phyloP scores from a whole-genome alignment of 2,329 filamentous ascomycete species.

The Aspergillus spinulosporus region DNA sequence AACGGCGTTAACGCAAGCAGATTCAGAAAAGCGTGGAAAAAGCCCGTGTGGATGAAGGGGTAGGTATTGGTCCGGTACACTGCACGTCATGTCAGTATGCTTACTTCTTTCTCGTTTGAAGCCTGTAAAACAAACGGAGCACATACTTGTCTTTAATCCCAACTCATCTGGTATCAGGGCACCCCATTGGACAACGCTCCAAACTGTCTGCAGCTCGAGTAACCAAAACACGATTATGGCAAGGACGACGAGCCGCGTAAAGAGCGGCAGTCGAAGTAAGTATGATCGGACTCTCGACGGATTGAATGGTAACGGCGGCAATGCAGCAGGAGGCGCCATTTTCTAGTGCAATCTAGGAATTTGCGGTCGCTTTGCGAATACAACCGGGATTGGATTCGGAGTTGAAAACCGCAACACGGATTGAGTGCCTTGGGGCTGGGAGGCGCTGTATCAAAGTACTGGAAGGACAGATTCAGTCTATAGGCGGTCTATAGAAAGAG shows the following conservation, averaged over 20 bases:
- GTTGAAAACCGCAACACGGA: neutral
- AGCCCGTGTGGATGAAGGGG: slow-evolving; percentile 77
- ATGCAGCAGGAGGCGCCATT: slow-evolving; percentile 50
- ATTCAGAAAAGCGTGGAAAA: slow-evolving; percentile 81
- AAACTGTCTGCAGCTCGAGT: slow-evolving; percentile 66
- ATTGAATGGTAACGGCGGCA: slow-evolving; percentile 63
- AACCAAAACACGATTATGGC: slow-evolving; percentile 70
- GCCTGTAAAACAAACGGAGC: neutral
- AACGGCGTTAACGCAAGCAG: slow-evolving; percentile 78
- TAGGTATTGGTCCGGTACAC: slow-evolving; percentile 94
- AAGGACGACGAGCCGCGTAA: slow-evolving; percentile 70
- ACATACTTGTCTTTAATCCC: slow-evolving; percentile 68
- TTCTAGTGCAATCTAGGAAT: neutral
- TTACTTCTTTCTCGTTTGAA: neutral
- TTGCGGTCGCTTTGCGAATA: neutral
- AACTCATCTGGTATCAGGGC: slow-evolving; percentile 76
- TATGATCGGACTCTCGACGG: slow-evolving; percentile 75
- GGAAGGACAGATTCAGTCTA: neutral
- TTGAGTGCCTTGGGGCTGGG: neutral
- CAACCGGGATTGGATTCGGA: neutral
- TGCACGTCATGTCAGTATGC: slow-evolving; percentile 42
- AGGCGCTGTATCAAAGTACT: neutral
- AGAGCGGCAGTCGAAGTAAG: slow-evolving; percentile 78
- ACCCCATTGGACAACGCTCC: slow-evolving; percentile 75
- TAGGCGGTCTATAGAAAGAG: neutral